Conservation (phyloP, 371 early-diverging fungal genomes). For the Zopfochytrium polystomum region DNA sequence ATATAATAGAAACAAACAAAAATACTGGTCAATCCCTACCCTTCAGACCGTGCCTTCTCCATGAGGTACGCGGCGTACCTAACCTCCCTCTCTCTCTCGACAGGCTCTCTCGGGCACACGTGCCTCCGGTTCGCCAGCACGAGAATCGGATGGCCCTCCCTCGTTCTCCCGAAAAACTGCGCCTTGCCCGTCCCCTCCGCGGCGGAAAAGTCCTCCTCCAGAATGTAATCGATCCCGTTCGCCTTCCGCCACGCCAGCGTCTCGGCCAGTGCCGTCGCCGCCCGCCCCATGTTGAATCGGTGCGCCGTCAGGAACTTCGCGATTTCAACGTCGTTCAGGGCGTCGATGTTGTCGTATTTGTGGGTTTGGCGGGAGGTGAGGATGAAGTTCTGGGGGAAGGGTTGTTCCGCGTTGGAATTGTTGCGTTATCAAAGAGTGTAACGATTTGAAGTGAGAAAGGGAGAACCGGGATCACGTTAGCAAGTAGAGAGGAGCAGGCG, state of each 20-base stretch:
- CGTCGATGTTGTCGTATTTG: conserved; percentile 26
- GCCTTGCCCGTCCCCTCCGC: conserved; percentile 24
- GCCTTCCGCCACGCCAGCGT: conserved; percentile 24
- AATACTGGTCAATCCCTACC: conserved; percentile 15
- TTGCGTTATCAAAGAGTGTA: too few species aligned
- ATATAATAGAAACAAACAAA: background rate
- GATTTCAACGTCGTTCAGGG: conserved; percentile 19
- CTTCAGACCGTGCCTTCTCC: conserved; percentile 17
- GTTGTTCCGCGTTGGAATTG: too few species aligned
- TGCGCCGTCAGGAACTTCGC: conserved; percentile 14
- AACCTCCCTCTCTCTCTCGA: conserved; percentile 16
- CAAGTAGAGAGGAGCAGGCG: too few species aligned
- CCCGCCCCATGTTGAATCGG: conserved; percentile 18
- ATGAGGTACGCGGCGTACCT: conserved; percentile 21
- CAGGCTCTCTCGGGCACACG: conserved; percentile 18
- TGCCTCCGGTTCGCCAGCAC: conserved; percentile 24
- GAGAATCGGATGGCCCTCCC: conserved; percentile 23
- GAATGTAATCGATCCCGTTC: conserved; percentile 11
- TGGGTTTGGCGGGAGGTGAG: conserved; percentile 23
- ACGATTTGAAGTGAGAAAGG: too few species aligned
- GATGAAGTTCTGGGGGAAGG: conserved; percentile 21
- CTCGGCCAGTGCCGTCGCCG: conserved; percentile 26
- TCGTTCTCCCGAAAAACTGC: conserved; percentile 27
- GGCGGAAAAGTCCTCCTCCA: conserved; percentile 22
- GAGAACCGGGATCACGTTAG: too few species aligned